phyloP scores from a whole-genome alignment of 2,329 filamentous ascomycete species.

The Xylogone sp. region DNA sequence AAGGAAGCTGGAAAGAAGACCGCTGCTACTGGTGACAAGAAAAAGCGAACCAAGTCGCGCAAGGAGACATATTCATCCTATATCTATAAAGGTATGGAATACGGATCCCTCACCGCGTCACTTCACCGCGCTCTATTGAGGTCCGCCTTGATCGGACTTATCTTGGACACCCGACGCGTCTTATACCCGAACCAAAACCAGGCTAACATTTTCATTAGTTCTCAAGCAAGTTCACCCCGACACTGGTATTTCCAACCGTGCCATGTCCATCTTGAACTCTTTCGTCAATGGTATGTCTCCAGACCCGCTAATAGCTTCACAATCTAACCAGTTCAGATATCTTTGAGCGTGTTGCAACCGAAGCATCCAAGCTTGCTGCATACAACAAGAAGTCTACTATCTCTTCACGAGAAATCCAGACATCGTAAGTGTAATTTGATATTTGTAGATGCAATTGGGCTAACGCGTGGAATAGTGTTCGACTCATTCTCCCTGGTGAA shows the following conservation, averaged over 20 bases:
- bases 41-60: slow-evolving; percentile 99
- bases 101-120: slow-evolving; percentile 9
- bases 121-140: slow-evolving; percentile 6
- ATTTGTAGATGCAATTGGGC: slow-evolving; percentile 30
- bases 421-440: slow-evolving; percentile 61
- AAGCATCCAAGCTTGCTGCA: slow-evolving; percentile 97
- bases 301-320: not conserved
- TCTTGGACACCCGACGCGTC: slow-evolving; percentile 15
- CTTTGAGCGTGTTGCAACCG: slow-evolving; percentile 97
- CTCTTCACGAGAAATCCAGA: slow-evolving; percentile 98
- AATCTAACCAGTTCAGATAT: slow-evolving; percentile 60
- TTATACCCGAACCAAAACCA: slow-evolving; percentile 21
- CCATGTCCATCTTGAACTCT: slow-evolving; percentile 99
- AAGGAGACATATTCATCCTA: slow-evolving; percentile 99
- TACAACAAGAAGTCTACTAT: slow-evolving; percentile 99
- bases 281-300: slow-evolving; percentile 86
- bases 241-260: slow-evolving; percentile 99
- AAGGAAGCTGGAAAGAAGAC: slow-evolving; percentile 99
- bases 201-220: slow-evolving; percentile 54
- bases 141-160: no score
- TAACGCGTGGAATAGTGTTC: slow-evolving; percentile 52
- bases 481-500: slow-evolving; percentile 96
- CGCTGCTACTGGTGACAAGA: slow-evolving; percentile 93
- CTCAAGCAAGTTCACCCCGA: slow-evolving; percentile 99
- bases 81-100: slow-evolving; percentile 96